A percentile compares a stretch with the other conserved stretches of the same genome.
These are phyloP conservation scores for Chlorella vulgaris DNA, from an alignment of 139 green algal species.

Conservation along the genomic window DNA sequence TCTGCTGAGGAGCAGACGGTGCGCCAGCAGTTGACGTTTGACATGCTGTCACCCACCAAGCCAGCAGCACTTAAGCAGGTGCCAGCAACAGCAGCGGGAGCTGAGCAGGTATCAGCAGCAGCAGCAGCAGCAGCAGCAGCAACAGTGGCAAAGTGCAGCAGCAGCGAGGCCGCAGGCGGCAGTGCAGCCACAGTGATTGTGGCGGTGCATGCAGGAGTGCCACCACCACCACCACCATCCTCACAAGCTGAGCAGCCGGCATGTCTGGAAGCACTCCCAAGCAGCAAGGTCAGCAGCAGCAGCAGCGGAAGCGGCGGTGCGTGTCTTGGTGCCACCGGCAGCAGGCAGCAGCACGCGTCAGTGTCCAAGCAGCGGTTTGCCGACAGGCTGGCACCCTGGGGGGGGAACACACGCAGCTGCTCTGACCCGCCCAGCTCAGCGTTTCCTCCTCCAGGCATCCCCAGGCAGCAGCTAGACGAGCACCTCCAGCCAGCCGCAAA, in stretches of 20 bases:
- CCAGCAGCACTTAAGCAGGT: not conserved
- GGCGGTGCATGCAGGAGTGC: no score
- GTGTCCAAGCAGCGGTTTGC: not conserved
- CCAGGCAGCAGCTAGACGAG: not conserved
- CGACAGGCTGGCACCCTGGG: not conserved
- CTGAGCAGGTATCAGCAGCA: not conserved
- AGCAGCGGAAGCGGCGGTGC: no score
- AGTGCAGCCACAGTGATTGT: not conserved
- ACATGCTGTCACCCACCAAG: slow-evolving; percentile 14
- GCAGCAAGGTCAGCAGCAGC: not conserved
- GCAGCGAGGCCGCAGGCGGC: not conserved
- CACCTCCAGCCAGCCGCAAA: not conserved
- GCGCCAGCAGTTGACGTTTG: slow-evolving; percentile 30
- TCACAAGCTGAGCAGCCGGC: no score
- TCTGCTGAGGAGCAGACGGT: slow-evolving; percentile 4
- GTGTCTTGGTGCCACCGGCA: not conserved
- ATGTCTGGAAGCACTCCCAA: no score
- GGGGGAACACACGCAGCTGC: not conserved
- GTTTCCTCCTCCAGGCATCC: not conserved
- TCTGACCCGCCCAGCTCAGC: slow-evolving; percentile 20
- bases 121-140: not conserved
- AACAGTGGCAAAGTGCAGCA: not conserved
- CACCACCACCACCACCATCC: not conserved
- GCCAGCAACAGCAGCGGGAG: not conserved
- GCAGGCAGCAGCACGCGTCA: not conserved